Evolutionary conservation across 805 yeast species (phyloP), one percentile per base, ranked within the genome.

Genomic region (Saccharomycopsis malanga): DNA sequence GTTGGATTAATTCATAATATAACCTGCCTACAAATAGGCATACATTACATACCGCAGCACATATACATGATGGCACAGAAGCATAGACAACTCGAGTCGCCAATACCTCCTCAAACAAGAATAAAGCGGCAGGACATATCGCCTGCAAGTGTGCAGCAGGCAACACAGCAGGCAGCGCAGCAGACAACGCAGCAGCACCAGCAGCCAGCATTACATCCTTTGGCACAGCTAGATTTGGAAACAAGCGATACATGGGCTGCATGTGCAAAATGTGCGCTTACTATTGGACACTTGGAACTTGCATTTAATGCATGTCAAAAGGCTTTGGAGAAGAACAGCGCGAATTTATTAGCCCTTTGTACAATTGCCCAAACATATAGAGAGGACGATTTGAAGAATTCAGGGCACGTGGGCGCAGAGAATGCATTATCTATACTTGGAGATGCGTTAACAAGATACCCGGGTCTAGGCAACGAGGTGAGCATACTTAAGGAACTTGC

Each of bases 401-500:
- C 68, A 50, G 67, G 67, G 49, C 61, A 72, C 0, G 57, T 60
- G 5, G 74, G 76, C 3, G 58, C 69, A 4, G 70, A 62, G 37
- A 59, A 59, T 4, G 63, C 75, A 3, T 66, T 72, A 9, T 72
- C 68, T 35, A 55, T 69, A 4, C 58, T 75, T 15, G 68, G 64
- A 44, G 57, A 64, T 23, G 60, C 73, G 3, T 60, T 73, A 39
- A 67, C 64, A 10, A 55, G 57, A 18, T 66, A 58, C 48, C 71
- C 72, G 2, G 60, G 61, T 1, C 57, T 77, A 20, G 58, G 65
- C 25, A 64, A 65, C 40, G 71, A 70, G 42, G 53, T 71, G 0
- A 52, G 55, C 4, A 54, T 77, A 3, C 72, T 74, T 66, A 69
- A 65, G 42, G 81, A 76, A 55, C 61, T 77, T 44, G 70, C 77